Percentiles rank a stretch among this genome's conserved stretches.
Evolutionary conservation across 2,329 filamentous ascomycete genomes (phyloP).

Genomic region (Claviceps pusilla): DNA sequence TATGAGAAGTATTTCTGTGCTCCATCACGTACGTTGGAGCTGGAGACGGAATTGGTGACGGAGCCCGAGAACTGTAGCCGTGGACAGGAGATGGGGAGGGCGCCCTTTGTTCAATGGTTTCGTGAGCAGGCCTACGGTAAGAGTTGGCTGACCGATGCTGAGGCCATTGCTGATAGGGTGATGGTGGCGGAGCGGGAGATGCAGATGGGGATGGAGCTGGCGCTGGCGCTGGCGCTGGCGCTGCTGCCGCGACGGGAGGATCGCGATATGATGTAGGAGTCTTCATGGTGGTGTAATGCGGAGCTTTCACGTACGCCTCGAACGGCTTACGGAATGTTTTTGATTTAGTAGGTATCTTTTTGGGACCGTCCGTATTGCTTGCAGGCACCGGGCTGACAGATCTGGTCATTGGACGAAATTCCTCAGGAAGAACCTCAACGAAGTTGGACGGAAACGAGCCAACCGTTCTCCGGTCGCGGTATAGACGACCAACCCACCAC

Average conservation of each 20-base stretch:
- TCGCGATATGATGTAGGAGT: conserved; percentile 43
- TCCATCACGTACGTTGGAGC: conserved; percentile 11
- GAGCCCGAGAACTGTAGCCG: conserved; percentile 19
- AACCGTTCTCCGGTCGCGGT: conserved; percentile 76
- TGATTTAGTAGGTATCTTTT: conserved; percentile 41
- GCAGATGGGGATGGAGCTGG: conserved; percentile 1
- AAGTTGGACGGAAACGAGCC: conserved; percentile 96
- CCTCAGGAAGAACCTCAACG: conserved; percentile 73
- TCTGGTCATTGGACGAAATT: conserved; percentile 61
- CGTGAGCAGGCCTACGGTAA: conserved; percentile 12
- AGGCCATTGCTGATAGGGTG: conserved; percentile 4
- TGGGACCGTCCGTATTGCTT: conserved; percentile 39
- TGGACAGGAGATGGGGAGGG: conserved; percentile 13
- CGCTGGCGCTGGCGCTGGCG: background rate
- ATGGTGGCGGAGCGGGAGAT: conserved; percentile 8
- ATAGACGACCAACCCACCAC: conserved; percentile 94
- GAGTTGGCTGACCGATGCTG: conserved; percentile 13
- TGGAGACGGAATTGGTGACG: conserved; percentile 11
- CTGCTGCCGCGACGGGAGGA: conserved; percentile 17
- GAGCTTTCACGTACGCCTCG: conserved; percentile 51
- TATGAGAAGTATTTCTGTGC: conserved; percentile 14
- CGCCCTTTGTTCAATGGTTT: conserved; percentile 6
- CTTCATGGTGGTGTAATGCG: conserved; percentile 49
- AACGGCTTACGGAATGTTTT: conserved; percentile 53
- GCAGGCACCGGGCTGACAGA: conserved; percentile 45